Conservation (phyloP, 2,329 filamentous ascomycete genomes). For the Apiospora kogelbergensis region DNA sequence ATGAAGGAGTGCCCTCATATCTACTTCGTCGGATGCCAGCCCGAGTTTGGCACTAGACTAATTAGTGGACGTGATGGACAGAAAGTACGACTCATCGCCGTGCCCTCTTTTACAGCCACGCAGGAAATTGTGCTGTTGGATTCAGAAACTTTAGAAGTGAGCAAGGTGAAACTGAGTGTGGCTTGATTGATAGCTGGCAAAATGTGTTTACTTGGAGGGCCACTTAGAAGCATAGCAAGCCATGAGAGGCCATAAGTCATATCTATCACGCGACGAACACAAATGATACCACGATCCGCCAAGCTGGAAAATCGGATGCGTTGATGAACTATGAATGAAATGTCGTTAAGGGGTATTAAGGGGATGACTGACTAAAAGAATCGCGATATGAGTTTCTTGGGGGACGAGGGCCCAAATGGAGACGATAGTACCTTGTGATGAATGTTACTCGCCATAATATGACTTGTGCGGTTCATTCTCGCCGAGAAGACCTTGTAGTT, state of each 20-base stretch:
- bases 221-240: background rate
- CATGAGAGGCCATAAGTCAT: background rate
- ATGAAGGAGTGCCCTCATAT: constrained; percentile 83
- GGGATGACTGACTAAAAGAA: background rate
- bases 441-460: background rate
- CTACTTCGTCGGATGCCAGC: constrained; percentile 86
- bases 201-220: background rate
- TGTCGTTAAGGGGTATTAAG: background rate
- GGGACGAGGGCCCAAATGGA: background rate
- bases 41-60: constrained; percentile 69
- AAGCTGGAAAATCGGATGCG: background rate
- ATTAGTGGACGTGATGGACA: constrained; percentile 69
- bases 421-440: background rate
- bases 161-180: constrained; percentile 59
- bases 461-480: background rate
- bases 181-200: background rate
- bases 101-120: constrained; percentile 79
- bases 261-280: background rate
- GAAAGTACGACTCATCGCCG: constrained; percentile 72
- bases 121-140: constrained; percentile 83
- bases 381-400: background rate
- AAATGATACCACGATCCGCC: background rate
- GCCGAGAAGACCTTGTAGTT: background rate
- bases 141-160: constrained; percentile 78
- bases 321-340: background rate